Evolutionary conservation across 2,329 filamentous ascomycete genomes (phyloP).

Genomic region (Aciculosporium take): DNA sequence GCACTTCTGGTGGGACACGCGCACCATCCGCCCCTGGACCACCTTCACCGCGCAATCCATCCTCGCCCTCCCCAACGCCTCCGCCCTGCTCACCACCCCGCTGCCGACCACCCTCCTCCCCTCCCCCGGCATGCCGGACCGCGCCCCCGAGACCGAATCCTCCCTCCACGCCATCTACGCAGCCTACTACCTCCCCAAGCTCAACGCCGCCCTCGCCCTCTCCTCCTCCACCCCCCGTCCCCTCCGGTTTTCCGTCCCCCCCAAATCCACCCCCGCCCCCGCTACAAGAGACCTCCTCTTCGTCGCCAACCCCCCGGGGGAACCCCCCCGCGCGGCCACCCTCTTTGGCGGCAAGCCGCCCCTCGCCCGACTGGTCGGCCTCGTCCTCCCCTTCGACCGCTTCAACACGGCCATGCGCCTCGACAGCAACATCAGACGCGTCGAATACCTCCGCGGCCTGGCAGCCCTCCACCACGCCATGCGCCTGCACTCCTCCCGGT

Average conservation of each 20-base stretch:
- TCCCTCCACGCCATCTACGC: conserved; percentile 63
- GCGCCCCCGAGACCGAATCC: conserved; percentile 64
- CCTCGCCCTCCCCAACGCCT: conserved; percentile 56
- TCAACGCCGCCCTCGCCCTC: conserved; percentile 70
- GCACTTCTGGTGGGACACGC: conserved; percentile 93
- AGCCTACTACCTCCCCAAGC: conserved; percentile 67
- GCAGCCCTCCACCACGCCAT: conserved; percentile 79
- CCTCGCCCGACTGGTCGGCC: conserved; percentile 52
- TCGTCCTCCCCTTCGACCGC: conserved; percentile 83
- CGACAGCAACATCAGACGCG: conserved; percentile 69
- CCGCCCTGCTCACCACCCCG: conserved; percentile 56
- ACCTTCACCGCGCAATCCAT: conserved; percentile 63
- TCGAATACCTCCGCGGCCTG: conserved; percentile 78
- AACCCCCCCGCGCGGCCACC: conserved; percentile 39
- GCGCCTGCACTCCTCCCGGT: conserved; percentile 85
- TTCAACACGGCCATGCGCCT: conserved; percentile 93
- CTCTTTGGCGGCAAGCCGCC: conserved; percentile 36
- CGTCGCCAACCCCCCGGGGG: conserved; percentile 46
- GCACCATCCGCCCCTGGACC: conserved; percentile 72
- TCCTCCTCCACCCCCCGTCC: conserved; percentile 61
- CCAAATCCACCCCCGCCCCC: conserved; percentile 17
- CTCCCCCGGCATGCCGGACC: conserved; percentile 38
- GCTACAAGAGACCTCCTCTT: conserved; percentile 44
- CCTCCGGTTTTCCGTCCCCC: conserved; percentile 34
- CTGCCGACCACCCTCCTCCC: conserved; percentile 49